Percentiles rank a stretch among this genome's conserved stretches.
Conservation (phyloP, 352 stramenopile species). For the Phytophthora sp. region DNA sequence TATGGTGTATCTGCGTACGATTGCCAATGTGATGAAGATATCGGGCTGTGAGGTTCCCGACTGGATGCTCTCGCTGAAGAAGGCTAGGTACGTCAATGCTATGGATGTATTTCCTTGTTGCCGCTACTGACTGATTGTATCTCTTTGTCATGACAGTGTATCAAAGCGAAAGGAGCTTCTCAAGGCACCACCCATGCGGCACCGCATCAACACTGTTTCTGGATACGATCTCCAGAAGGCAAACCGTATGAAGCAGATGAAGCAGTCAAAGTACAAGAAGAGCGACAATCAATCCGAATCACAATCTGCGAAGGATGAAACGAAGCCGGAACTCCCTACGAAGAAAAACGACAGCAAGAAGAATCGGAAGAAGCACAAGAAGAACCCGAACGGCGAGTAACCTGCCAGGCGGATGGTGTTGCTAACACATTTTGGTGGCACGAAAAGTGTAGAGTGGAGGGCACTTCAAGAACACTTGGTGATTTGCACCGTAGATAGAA, state of each 20-base stretch:
- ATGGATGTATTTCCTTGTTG: neutral
- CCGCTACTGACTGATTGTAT: neutral
- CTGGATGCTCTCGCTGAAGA: constrained; percentile 98
- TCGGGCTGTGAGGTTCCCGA: constrained; percentile 97
- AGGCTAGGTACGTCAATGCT: constrained; percentile 62
- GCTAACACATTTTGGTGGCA: neutral
- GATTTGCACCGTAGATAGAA: constrained; percentile 6
- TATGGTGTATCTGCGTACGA: constrained; percentile 94
- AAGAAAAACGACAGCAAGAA: constrained; percentile 18
- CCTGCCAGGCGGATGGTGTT: neutral
- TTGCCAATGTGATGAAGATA: constrained; percentile 99
- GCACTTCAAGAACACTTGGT: neutral
- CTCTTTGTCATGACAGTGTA: constrained; percentile 37
- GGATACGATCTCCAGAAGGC: constrained; percentile 89
- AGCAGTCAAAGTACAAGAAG: constrained; percentile 37
- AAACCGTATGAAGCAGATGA: constrained; percentile 68
- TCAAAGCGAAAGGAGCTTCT: constrained; percentile 82
- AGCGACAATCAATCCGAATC: constrained; percentile 9
- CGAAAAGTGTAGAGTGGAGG: neutral
- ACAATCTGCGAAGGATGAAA: constrained; percentile 4
- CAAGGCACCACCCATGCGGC: constrained; percentile 73
- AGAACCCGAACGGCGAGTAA: constrained; percentile 29
- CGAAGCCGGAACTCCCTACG: constrained; percentile 6
- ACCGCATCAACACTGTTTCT: constrained; percentile 86
- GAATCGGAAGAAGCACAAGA: constrained; percentile 36